Conservation (phyloP, 176 grass and related monocot genomes). For the Pharus latifolius region DNA sequence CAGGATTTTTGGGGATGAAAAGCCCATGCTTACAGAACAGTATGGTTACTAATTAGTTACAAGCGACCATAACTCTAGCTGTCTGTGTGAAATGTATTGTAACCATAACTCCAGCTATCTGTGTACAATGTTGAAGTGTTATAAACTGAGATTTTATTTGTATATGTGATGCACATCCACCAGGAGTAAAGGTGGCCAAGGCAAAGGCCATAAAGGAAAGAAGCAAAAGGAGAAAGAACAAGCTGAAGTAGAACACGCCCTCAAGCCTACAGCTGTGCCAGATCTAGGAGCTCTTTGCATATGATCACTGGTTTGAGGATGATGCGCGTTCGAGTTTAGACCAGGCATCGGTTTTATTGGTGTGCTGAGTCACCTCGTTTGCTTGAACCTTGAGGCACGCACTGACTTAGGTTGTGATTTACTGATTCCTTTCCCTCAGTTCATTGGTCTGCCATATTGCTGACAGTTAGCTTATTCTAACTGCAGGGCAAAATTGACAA, state of each 20-base stretch:
- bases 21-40: too few species aligned
- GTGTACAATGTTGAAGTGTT: background rate
- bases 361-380: background rate
- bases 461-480: background rate
- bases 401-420: background rate
- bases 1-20: too few species aligned
- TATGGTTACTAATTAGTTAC: background rate
- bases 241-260: background rate
- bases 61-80: background rate
- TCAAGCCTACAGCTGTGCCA: background rate
- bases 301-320: slow-evolving; percentile 1
- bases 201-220: slow-evolving; percentile 36
- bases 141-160: background rate
- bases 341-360: background rate
- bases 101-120: too few species aligned
- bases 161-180: background rate
- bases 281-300: slow-evolving; percentile 75
- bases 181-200: slow-evolving; percentile 26
- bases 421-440: background rate
- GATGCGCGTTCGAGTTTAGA: background rate
- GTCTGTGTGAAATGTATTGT: background rate
- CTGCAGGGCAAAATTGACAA: background rate
- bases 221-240: slow-evolving; percentile 48
- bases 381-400: background rate
- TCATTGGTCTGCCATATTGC: background rate